Percentiles rank a stretch among this genome's conserved stretches.
These are phyloP conservation scores for Candida berthetii DNA, from an alignment of 805 yeast species.

Conservation along the genomic window DNA sequence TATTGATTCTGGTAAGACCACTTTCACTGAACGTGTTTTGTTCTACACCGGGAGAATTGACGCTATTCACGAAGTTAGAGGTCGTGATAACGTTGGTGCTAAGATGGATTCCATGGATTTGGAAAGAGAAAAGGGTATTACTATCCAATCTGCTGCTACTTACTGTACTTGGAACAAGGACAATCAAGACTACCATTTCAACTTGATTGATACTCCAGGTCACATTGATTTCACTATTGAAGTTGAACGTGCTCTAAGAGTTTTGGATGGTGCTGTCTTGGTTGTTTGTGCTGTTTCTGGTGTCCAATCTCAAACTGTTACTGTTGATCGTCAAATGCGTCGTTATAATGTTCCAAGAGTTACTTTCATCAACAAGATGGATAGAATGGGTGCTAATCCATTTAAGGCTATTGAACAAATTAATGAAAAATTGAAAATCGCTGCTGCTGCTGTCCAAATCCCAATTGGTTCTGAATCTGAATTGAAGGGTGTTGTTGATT, in stretches of 20 bases:
- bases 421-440: slow-evolving; percentile 77
- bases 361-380: slow-evolving; percentile 97
- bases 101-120: slow-evolving; percentile 99
- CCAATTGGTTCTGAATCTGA: slow-evolving; percentile 93
- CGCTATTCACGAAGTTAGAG: slow-evolving; percentile 95
- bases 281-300: slow-evolving; percentile 99
- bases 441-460: slow-evolving; percentile 97
- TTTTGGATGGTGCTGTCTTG: slow-evolving; percentile 94
- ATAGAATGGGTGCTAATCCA: slow-evolving; percentile 98
- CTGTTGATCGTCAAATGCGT: slow-evolving; percentile 98
- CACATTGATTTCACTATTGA: slow-evolving; percentile 98
- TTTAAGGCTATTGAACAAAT: slow-evolving; percentile 92
- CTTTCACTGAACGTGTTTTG: slow-evolving; percentile 95
- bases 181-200: slow-evolving; percentile 68
- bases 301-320: slow-evolving; percentile 97
- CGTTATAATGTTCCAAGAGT: slow-evolving; percentile 96
- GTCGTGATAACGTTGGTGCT: slow-evolving; percentile 97
- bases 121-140: slow-evolving; percentile 97
- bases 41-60: slow-evolving; percentile 96
- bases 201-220: slow-evolving; percentile 97
- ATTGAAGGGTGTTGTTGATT: slow-evolving; percentile 84
- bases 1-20: slow-evolving; percentile 96
- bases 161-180: slow-evolving; percentile 94
- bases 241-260: slow-evolving; percentile 98
- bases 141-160: slow-evolving; percentile 98